Evolutionary conservation across 73 alveolate genomes (phyloP), one percentile per base, ranked within the genome.

Genomic region (Stentor roeselii): DNA sequence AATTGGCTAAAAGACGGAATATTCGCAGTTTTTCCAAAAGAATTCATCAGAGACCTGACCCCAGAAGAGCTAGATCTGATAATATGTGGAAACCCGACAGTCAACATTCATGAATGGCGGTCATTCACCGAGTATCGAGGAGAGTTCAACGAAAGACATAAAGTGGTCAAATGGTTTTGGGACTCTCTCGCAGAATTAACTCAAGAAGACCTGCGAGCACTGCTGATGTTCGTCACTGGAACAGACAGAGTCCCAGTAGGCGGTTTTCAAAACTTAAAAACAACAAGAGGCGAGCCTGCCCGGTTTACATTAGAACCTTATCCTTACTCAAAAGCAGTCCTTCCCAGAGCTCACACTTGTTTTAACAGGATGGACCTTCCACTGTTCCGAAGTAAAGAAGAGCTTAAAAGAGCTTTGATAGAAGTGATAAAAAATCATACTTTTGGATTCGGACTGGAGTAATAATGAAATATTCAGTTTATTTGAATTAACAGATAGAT

Each of bases 271-370:
- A 80, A 67, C 59, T 42, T 90, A 59, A 90, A 86, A 21, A 86
- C 93, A 15, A 95, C 90, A 61, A 88, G 98, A 82, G 98, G 98
- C 11, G 93, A 93, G 60, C 85, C 86, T 35, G 90, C 95, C 31
- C 85, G 86, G 86, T 95, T 88, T 85, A 88, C 92, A 39, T 85
- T 95, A 59, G 89, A 93, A 82, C 86, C 96, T 59, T 95, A 77
- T 87, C 84, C 88, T 40, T 77, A 93, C 37, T 87, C 89, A n/a
- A 86, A 78, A 75, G 91, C 27, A 31, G 27, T 93, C 42, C 88
- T 83, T 78, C 97, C 96, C 59, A 92, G 91, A 87, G 99, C 99
- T 32, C 99, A 96, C 89, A 95, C 99, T 30, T 96, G 99, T 82
- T 95, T 95, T 85, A 96, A 96, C 89, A 90, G 99, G 90, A 67